phyloP scores from a whole-genome alignment of 1,284 basidiomycete genomes.

The Cryptococcus sp. region DNA sequence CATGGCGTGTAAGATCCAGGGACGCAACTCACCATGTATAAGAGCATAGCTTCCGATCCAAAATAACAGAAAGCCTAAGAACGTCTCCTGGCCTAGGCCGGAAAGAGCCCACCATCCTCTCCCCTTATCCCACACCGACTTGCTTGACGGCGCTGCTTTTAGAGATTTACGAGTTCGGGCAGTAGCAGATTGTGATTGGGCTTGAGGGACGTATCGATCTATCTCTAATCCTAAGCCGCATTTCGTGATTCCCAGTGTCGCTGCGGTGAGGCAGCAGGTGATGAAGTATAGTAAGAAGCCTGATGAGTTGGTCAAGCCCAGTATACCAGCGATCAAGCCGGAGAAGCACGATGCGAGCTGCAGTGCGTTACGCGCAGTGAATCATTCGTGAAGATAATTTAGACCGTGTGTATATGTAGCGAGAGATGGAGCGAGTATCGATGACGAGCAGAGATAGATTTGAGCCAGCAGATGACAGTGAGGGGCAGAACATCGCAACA shows the following conservation, averaged over 20 bases:
- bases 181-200: slow-evolving; percentile 16
- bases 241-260: slow-evolving; percentile 67
- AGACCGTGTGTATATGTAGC: too few species aligned
- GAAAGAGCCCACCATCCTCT: slow-evolving; percentile 60
- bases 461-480: too few species aligned
- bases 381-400: too few species aligned
- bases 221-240: slow-evolving; percentile 63
- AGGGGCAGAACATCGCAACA: too few species aligned
- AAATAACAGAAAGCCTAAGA: slow-evolving; percentile 79
- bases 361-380: slow-evolving; percentile 26
- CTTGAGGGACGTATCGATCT: slow-evolving; percentile 38
- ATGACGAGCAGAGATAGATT: too few species aligned
- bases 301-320: slow-evolving; percentile 76
- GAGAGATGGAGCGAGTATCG: too few species aligned
- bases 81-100: slow-evolving; percentile 80
- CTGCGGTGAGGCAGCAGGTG: slow-evolving; percentile 66
- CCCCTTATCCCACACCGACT: slow-evolving; percentile 39
- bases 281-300: slow-evolving; percentile 76
- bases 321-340: slow-evolving; percentile 78
- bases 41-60: slow-evolving; percentile 78
- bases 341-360: slow-evolving; percentile 73
- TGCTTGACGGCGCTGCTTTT: slow-evolving; percentile 59
- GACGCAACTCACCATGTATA: slow-evolving; percentile 38
- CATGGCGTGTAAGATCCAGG: neutral
- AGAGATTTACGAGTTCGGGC: slow-evolving; percentile 24